Evolutionary conservation across 495 filamentous ascomycete genomes (phyloP), one percentile per base, ranked within the genome.

Genomic region (Neurospora sp.): DNA sequence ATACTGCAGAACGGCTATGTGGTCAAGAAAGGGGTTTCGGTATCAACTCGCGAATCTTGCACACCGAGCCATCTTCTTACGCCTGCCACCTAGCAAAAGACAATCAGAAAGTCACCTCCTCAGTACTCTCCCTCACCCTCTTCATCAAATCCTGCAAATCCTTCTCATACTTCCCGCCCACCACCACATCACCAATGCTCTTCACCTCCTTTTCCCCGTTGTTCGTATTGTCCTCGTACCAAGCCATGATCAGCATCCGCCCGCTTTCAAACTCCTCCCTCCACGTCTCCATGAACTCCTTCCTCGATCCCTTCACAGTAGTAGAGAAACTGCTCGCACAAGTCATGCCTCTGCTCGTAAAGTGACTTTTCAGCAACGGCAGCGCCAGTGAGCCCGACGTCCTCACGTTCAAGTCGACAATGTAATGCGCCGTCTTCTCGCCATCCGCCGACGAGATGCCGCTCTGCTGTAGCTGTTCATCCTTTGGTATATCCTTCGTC

Each of bases 331-430:
- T 77, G 35, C 75, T 76, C 27, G 77, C 79, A 48, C 78, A 81
- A 39, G 18, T 39, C 73, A 80, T 18, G 9, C 75, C 76, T 71
- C 75, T 71, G 39, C 27, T 54, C 4, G 54, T 59, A 41, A 79
- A 81, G 48, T 81, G 79, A 5, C 72, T 72, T 12, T 71, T 70
- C 27, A 82, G 70, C 54, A 82, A 69, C 38, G 76, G 75, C 69
- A 82, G 69, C 35, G 70, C 46, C 27, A 82, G 42, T 3, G 75
- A 79, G 6, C 81, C 81, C 35, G 77, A 79, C 18, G 81, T 80
- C 37, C 81, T 72, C 20, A 78, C 81, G 48, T 83, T 83, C 41
- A 83, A 46, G 37, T 82, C 81, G 27, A 83, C 79, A 18, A 82
- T 76, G 16, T 77, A 72, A 89, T 74, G 73, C 71, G 27, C 70